Evolutionary conservation across 179 eudicot genomes (phyloP), one percentile per base, ranked within the genome.

Genomic region (Vitellaria paradoxa): DNA sequence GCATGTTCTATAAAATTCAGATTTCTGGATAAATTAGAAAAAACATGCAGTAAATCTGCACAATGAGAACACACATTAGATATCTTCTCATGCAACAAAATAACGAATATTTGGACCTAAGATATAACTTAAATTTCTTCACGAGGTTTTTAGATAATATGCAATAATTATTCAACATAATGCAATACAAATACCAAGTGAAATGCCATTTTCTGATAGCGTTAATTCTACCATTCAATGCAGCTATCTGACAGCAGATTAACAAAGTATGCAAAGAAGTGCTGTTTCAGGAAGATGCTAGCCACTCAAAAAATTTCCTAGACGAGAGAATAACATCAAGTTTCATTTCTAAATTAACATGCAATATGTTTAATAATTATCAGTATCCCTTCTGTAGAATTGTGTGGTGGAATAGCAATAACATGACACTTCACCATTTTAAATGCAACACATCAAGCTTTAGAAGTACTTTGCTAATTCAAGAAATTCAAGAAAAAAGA

Each of bases 1-100:
- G 86, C 79, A 77, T 93, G 89, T 82, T 94, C 98, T 67, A 94
- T 89, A 47, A 93, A 94, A 80, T 94, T 94, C 86, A 94, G 79
- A 80, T 87, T 86, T 79, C 93, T 84, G 69, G 98, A 90, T 84
- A 94, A 69, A 83, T 93, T 94, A 30, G 98, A 93, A 85, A 94
- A 91, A 76, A 93, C 97, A 81, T 93, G 88, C 80, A 94, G 90
- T 79, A 94, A 65, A 87, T 94, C 98, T 94, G 98, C 90, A 85
- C 26, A 82, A 80, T 64, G 42, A 85, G 70, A 80, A 46, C 15
- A 75, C 62, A 77, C 9, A 78, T 80, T 68, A 85, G 76, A 65
- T 65, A 60, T 52, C 40, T 75, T 49, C 47, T 52, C 71, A 65
- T 6, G 17, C 49, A 65, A 76, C 15, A 55, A 52, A 53, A 40